phyloP scores from a whole-genome alignment of 352 stramenopile species.

The Phytophthora fragariae region DNA sequence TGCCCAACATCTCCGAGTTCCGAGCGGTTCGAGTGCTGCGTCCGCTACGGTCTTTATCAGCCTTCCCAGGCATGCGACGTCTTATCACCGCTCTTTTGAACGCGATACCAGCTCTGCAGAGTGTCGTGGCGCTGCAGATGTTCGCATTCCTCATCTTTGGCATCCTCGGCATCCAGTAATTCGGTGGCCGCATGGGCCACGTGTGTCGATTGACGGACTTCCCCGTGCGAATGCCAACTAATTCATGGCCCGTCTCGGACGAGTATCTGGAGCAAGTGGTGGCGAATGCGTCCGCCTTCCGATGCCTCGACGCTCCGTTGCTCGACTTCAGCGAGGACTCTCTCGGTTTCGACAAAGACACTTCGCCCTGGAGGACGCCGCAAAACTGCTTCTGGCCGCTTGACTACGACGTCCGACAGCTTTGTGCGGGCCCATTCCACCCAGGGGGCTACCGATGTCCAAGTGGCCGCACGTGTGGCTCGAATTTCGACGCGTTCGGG shows the following conservation, averaged over 20 bases:
- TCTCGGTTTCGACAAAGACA: constrained; percentile 54
- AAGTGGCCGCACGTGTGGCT: constrained; percentile 47
- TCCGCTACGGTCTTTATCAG: constrained; percentile 82
- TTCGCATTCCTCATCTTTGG: constrained; percentile 92
- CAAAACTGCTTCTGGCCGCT: constrained; percentile 93
- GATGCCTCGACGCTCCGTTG: constrained; percentile 41
- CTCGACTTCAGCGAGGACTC: constrained; percentile 52
- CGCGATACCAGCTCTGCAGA: constrained; percentile 76
- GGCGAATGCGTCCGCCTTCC: constrained; percentile 34
- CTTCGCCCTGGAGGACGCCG: constrained; percentile 57
- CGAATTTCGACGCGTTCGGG: constrained; percentile 66
- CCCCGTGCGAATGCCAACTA: constrained; percentile 51
- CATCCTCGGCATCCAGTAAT: constrained; percentile 89
- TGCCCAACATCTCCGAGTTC: constrained; percentile 75
- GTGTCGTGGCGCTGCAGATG: constrained; percentile 80
- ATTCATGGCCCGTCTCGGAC: constrained; percentile 52
- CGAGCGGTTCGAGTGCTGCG: constrained; percentile 86
- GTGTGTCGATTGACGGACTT: constrained; percentile 79
- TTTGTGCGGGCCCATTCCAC: constrained; percentile 62
- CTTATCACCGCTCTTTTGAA: constrained; percentile 64
- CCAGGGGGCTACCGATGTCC: constrained; percentile 53
- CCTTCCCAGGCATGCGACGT: constrained; percentile 71
- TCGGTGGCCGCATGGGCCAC: constrained; percentile 71
- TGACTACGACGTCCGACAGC: constrained; percentile 64
- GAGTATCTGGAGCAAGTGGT: constrained; percentile 53